Base-by-base conservation (phyloP, 106 monocot species). In the Dendrobium huoshanense region DNA sequence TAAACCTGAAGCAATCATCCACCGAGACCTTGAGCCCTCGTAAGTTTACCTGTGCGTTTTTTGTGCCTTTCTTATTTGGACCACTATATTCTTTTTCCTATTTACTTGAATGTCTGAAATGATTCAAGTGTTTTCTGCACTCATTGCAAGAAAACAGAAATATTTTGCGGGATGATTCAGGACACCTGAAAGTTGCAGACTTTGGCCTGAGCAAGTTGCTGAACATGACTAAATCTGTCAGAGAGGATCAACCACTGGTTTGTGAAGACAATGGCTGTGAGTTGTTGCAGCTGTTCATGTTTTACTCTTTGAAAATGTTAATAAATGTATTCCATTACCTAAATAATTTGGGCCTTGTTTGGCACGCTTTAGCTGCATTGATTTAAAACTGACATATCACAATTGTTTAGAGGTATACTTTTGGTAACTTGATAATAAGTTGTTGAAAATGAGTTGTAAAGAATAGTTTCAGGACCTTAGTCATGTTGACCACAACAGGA, bases 1-100 rank as follows among this genome's bases (percentile, higher is more conserved):
- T 83, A 99, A 93, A 86, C 95, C 98, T 74, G 90, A 94, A 82
- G 91, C 95, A 72, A 95, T 99, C 64, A 99, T 99, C 86, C 98
- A 99, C 80, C 88, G 98, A 59, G 98, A 99, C 83, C 94, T 99
- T 72, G 98, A 99, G 80, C 94, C 98, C 75, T 91, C 98, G 98
- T 99, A 87, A 88, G 94, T 86, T 61, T 81, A 79, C 55, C 9
- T 41, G 13, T 81, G 11, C 41, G 41, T 61, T 5, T 41, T 61
- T 8, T 25, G 1, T 22, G 20, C 4, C 7, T 61, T 22, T 61
- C 61, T 61, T 61, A 20, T 61, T 22, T 22, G n/a, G 22, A 22
- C 4, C 22, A 61, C 22, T 22, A 22, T 61, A n/a, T 22, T 61
- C 13, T 61, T 82, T 49, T 16, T 1, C 54, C 20, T 56, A 47